phyloP scores from a whole-genome alignment of 805 yeast genomes.

The Ogataea siamensis region DNA sequence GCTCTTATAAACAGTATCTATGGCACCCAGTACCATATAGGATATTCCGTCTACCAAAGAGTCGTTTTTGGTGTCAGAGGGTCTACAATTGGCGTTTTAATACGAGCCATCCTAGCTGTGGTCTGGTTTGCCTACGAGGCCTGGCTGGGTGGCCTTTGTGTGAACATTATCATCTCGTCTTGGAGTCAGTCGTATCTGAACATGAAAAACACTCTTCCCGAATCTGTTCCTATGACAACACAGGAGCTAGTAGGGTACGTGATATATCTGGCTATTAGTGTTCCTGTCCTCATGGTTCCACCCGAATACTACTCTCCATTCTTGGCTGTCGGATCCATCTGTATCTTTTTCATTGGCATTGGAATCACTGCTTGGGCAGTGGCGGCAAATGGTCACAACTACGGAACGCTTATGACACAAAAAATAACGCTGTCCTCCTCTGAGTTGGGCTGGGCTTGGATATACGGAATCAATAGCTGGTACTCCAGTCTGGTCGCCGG shows the following conservation, averaged over 20 bases:
- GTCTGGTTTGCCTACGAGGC: conserved; percentile 48
- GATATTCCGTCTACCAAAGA: conserved; percentile 45
- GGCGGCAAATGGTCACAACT: conserved; percentile 9
- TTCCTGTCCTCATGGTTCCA: conserved; percentile 39
- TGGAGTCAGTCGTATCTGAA: conserved; percentile 39
- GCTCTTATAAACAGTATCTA: conserved; percentile 47
- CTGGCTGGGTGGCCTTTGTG: conserved; percentile 45
- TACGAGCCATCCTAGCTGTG: conserved; percentile 42
- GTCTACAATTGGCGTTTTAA: conserved; percentile 40
- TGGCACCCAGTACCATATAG: conserved; percentile 50
- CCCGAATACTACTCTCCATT: conserved; percentile 35
- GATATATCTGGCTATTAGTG: conserved; percentile 42
- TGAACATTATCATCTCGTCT: conserved; percentile 39
- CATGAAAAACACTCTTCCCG: conserved; percentile 41
- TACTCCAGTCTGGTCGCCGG: conserved; percentile 42
- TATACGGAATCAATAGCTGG: conserved; percentile 39
- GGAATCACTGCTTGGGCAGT: conserved; percentile 22
- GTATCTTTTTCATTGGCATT: conserved; percentile 15
- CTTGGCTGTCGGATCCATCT: conserved; percentile 14
- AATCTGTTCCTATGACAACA: conserved; percentile 38
- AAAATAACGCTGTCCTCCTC: conserved; percentile 12
- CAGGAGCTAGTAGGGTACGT: conserved; percentile 43
- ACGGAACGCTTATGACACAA: conserved; percentile 14
- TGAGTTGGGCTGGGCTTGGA: conserved; percentile 40
- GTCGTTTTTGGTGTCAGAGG: conserved; percentile 48